These are phyloP conservation scores for Kalmusia sp. DNA, from an alignment of 2,329 filamentous ascomycete species.

Conservation along the genomic window DNA sequence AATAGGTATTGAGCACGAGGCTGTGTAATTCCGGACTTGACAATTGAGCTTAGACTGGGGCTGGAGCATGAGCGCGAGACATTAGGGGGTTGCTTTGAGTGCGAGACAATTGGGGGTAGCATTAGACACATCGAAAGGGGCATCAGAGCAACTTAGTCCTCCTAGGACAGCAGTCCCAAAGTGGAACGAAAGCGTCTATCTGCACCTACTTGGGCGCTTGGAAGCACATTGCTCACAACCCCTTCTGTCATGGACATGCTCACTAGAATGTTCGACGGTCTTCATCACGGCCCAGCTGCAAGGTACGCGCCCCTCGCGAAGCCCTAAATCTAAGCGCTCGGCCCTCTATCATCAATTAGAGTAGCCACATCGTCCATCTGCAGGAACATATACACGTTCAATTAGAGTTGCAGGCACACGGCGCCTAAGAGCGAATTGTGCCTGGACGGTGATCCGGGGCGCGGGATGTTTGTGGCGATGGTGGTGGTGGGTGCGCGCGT, in stretches of 20 bases:
- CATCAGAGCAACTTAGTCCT: not conserved
- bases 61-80: not conserved
- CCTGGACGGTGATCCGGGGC: conserved; percentile 8
- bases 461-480: not conserved
- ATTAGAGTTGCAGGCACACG: conserved; percentile 36
- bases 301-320: not conserved
- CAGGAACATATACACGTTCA: conserved; percentile 22
- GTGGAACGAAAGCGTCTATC: conserved; percentile 1
- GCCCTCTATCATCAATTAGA: conserved; percentile 7
- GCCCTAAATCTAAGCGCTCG: conserved; percentile 13
- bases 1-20: too few species aligned
- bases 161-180: not conserved
- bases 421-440: conserved; percentile 8
- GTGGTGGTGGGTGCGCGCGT: conserved; percentile 7
- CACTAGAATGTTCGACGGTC: not conserved
- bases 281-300: not conserved
- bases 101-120: not conserved
- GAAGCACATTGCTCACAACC: not conserved
- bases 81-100: not conserved
- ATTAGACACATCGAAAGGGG: not conserved
- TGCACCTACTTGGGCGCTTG: conserved; percentile 1
- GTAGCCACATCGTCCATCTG: conserved; percentile 12
- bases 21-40: not conserved
- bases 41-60: not conserved
- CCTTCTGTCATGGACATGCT: too few species aligned